Percentiles rank a stretch among this genome's conserved stretches.
Evolutionary conservation across 2,329 filamentous ascomycete species (phyloP).

Genomic region (Beauveria rudraprayagi): DNA sequence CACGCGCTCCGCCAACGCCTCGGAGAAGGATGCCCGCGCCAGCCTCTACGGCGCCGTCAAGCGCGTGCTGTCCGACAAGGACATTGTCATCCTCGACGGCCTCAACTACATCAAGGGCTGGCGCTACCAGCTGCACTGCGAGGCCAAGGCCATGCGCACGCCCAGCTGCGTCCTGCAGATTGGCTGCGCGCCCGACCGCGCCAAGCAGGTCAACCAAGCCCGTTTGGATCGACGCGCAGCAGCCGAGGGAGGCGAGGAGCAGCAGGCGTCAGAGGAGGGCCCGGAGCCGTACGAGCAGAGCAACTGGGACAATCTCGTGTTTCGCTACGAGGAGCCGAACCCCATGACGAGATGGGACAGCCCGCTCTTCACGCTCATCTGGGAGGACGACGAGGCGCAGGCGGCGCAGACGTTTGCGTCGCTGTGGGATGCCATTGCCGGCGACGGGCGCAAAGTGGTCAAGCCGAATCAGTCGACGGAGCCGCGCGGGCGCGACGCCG

Average conservation of each 20-base stretch:
- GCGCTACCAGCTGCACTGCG: conserved; percentile 79
- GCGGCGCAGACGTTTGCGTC: conserved; percentile 47
- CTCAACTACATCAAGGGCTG: conserved; percentile 88
- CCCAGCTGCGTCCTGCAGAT: conserved; percentile 66
- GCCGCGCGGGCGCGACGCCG: conserved; percentile 50
- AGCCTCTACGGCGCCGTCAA: conserved; percentile 71
- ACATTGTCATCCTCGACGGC: conserved; percentile 72
- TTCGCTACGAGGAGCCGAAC: conserved; percentile 80
- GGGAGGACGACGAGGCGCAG: conserved; percentile 63
- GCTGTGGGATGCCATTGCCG: conserved; percentile 69
- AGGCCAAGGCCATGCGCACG: conserved; percentile 71
- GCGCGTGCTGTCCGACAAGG: conserved; percentile 60
- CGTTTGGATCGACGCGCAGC: conserved; percentile 34
- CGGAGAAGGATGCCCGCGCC: conserved; percentile 76
- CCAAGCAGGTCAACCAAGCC: conserved; percentile 50
- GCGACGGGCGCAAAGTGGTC: conserved; percentile 53
- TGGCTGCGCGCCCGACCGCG: conserved; percentile 46
- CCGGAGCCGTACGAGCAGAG: conserved; percentile 40
- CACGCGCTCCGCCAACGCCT: conserved; percentile 61
- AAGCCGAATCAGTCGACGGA: conserved; percentile 71
- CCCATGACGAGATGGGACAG: conserved; percentile 80
- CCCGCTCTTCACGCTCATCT: conserved; percentile 70
- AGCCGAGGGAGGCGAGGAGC: conserved; percentile 16
- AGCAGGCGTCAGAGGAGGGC: conserved; percentile 2
- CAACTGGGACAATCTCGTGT: conserved; percentile 73